Percentiles rank a stretch among this genome's conserved stretches.
Conservation (phyloP, 139 green algal species). For the Asterochloris erici region DNA sequence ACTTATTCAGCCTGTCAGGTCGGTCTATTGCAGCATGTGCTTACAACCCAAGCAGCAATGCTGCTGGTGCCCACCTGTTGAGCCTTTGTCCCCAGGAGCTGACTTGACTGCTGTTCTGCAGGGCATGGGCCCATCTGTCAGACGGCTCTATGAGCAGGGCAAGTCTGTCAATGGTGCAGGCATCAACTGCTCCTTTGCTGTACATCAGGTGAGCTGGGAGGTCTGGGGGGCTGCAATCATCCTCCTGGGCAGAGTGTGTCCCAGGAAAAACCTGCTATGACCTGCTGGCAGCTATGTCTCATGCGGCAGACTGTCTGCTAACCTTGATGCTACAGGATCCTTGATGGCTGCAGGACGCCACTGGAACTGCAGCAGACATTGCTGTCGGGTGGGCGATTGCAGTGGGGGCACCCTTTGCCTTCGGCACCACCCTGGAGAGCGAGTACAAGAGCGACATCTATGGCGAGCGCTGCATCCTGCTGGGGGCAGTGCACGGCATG, state of each 20-base stretch:
- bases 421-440: constrained; percentile 96
- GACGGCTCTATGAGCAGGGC: constrained; percentile 97
- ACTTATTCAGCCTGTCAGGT: too few species aligned
- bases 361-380: constrained; percentile 90
- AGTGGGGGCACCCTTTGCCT: constrained; percentile 96
- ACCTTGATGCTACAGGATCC: neutral
- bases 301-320: neutral
- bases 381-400: constrained; percentile 96
- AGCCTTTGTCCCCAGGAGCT: too few species aligned
- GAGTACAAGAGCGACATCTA: constrained; percentile 99
- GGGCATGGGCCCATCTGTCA: constrained; percentile 98
- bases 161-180: constrained; percentile 97
- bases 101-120: constrained; percentile 23
- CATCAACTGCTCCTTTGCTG: constrained; percentile 98
- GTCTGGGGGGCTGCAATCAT: neutral
- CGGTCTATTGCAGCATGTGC: too few species aligned
- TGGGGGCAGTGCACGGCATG: constrained; percentile 98
- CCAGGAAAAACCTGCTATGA: too few species aligned
- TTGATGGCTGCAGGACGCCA: constrained; percentile 73
- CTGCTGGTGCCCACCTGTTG: too few species aligned
- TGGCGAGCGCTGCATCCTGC: constrained; percentile 95
- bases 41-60: too few species aligned
- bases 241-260: too few species aligned
- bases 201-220: constrained; percentile 83
- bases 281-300: too few species aligned